phyloP scores from a whole-genome alignment of 2,329 filamentous ascomycete species.

The Colletotrichum cuscutae region DNA sequence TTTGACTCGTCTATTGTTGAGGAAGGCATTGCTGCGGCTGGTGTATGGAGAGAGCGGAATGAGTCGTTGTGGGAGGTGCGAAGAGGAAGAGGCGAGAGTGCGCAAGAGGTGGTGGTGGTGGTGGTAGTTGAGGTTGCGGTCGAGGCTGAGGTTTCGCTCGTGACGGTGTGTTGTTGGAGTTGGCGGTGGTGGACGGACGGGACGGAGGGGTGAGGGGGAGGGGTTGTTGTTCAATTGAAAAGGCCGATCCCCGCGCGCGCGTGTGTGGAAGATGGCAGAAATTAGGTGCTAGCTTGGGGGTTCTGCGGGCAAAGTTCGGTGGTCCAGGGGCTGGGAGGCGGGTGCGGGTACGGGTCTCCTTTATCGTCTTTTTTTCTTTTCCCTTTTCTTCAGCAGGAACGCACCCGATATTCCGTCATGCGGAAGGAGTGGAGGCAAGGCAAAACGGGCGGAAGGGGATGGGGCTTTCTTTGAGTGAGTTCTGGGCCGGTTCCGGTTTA shows the following conservation, averaged over 20 bases:
- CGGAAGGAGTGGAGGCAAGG: constrained; percentile 3
- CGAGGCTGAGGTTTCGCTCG: background rate
- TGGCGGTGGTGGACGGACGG: background rate
- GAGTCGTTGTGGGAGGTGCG: background rate
- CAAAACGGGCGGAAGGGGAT: constrained; percentile 1
- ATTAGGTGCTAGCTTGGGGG: constrained; percentile 5
- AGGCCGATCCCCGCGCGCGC: background rate
- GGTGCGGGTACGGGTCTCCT: background rate
- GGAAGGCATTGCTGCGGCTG: constrained; percentile 56
- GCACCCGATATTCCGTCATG: constrained; percentile 23
- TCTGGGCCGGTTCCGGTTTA: background rate
- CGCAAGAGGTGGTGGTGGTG: background rate
- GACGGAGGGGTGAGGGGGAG: constrained; percentile 15
- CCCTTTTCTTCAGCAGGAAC: constrained; percentile 8
- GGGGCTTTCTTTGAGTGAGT: background rate
- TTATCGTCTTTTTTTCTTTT: background rate
- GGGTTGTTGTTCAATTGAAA: constrained; percentile 9
- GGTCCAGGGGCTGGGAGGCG: background rate
- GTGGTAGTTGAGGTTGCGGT: background rate
- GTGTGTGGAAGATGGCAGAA: background rate
- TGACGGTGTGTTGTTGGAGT: background rate
- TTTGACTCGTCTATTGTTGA: constrained; percentile 60
- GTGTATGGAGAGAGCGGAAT: background rate
- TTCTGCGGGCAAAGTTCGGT: constrained; percentile 12
- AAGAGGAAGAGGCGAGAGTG: background rate